Conservation (phyloP, 139 green algal genomes). For the Coccomyxa sp. region DNA sequence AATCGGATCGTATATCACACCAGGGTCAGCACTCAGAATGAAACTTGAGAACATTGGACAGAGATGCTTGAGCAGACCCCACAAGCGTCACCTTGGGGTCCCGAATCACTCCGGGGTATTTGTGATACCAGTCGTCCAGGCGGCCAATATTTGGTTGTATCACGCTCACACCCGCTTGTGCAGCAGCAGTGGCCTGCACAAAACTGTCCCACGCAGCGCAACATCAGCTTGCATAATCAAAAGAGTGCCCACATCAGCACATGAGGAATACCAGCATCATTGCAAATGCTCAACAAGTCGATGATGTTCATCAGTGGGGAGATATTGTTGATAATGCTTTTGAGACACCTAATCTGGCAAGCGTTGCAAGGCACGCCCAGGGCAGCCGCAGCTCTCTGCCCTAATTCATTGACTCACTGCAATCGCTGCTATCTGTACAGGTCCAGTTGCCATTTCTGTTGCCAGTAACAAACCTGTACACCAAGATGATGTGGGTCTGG, state of each 20-base stretch:
- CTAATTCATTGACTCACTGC: too few species aligned
- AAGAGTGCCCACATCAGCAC: background rate
- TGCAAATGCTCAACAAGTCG: background rate
- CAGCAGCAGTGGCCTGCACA: conserved; percentile 19
- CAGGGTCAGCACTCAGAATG: too few species aligned
- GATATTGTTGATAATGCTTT: too few species aligned
- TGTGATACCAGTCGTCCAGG: conserved; percentile 82
- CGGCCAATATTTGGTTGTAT: conserved; percentile 73
- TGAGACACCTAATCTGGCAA: too few species aligned
- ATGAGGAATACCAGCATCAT: background rate
- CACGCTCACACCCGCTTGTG: conserved; percentile 68
- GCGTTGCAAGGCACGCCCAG: too few species aligned
- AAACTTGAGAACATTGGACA: too few species aligned
- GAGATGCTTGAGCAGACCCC: too few species aligned
- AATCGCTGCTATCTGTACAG: too few species aligned
- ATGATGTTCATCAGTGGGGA: background rate
- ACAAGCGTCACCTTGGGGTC: conserved; percentile 51
- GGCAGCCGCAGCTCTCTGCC: too few species aligned
- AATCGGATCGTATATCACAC: too few species aligned
- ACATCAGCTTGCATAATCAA: background rate
- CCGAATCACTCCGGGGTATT: conserved; percentile 66
- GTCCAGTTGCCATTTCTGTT: too few species aligned
- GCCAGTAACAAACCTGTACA: conserved; percentile 49
- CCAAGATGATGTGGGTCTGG: conserved; percentile 52
- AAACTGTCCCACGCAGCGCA: background rate